These are phyloP conservation scores for Aureobasidium melanogenum DNA, from an alignment of 2,329 filamentous ascomycete species.

Conservation along the genomic window DNA sequence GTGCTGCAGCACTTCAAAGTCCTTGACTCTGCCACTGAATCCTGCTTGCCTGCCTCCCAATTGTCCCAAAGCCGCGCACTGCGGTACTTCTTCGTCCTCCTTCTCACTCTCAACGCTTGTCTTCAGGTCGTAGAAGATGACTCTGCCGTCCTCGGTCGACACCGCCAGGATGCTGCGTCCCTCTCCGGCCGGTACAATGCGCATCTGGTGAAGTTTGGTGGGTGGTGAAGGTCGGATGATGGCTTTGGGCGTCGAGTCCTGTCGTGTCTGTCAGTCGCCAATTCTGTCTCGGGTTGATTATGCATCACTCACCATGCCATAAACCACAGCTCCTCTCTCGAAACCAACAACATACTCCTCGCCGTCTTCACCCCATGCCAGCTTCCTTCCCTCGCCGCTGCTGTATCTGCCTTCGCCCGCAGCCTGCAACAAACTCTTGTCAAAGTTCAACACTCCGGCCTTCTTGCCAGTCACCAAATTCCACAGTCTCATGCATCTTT, in stretches of 20 bases:
- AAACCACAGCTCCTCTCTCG: conserved; percentile 75
- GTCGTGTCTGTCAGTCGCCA: neutral
- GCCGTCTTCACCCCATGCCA: conserved; percentile 67
- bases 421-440: conserved; percentile 59
- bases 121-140: conserved; percentile 72
- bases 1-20: conserved; percentile 60
- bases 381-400: conserved; percentile 71
- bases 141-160: conserved; percentile 82
- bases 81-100: conserved; percentile 36
- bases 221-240: conserved; percentile 57
- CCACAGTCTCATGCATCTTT: conserved; percentile 89
- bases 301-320: conserved; percentile 56
- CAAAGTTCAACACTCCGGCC: conserved; percentile 84
- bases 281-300: neutral
- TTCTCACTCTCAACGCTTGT: conserved; percentile 31
- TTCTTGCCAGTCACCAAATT: conserved; percentile 95
- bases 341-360: conserved; percentile 87
- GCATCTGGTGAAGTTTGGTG: conserved; percentile 77
- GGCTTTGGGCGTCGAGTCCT: conserved; percentile 70
- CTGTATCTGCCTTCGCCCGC: conserved; percentile 68
- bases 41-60: conserved; percentile 63
- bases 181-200: conserved; percentile 51
- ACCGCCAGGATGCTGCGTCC: conserved; percentile 53
- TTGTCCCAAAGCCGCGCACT: conserved; percentile 54
- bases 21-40: conserved; percentile 70